Evolutionary conservation across 805 yeast genomes (phyloP).

Genomic region (Saccharomyces paradoxus): DNA sequence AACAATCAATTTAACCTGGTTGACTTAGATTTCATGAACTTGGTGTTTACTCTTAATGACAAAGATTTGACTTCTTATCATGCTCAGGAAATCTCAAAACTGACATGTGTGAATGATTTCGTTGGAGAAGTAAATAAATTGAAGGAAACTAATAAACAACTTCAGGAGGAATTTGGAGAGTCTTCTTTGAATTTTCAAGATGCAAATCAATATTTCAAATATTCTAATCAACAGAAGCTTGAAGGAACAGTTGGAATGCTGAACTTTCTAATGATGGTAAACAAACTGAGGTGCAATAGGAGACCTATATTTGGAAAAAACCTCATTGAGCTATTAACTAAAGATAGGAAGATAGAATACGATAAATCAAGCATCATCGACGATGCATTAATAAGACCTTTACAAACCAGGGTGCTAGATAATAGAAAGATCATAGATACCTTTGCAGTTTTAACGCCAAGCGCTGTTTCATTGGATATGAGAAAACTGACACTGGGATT

Average conservation of each 20-base stretch:
- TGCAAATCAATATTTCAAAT: conserved; percentile 52
- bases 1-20: conserved; percentile 20
- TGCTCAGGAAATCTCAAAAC: conserved; percentile 34
- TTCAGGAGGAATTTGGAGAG: conserved; percentile 6
- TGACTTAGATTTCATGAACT: conserved; percentile 51
- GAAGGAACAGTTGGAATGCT: conserved; percentile 43
- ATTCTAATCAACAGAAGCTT: conserved; percentile 45
- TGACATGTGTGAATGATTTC: conserved; percentile 43
- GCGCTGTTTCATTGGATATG: conserved; percentile 70
- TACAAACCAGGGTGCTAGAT: conserved; percentile 32
- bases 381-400: conserved; percentile 35
- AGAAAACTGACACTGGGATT: conserved; percentile 33
- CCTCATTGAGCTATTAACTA: conserved; percentile 36
- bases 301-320: conserved; percentile 64
- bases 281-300: conserved; percentile 54
- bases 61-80: conserved; percentile 38
- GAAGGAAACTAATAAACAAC: conserved; percentile 20
- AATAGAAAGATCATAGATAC: conserved; percentile 54
- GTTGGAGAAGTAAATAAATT: conserved; percentile 38
- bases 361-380: conserved; percentile 21
- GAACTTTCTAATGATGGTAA: conserved; percentile 53
- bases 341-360: conserved; percentile 10
- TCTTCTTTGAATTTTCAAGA: conserved; percentile 28
- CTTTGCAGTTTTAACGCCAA: conserved; percentile 82
- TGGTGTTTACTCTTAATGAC: conserved; percentile 45